Percentiles rank a stretch among this genome's conserved stretches.
Evolutionary conservation across 164 flowering plant species (phyloP).

Genomic region (Nelumbo lutea): DNA sequence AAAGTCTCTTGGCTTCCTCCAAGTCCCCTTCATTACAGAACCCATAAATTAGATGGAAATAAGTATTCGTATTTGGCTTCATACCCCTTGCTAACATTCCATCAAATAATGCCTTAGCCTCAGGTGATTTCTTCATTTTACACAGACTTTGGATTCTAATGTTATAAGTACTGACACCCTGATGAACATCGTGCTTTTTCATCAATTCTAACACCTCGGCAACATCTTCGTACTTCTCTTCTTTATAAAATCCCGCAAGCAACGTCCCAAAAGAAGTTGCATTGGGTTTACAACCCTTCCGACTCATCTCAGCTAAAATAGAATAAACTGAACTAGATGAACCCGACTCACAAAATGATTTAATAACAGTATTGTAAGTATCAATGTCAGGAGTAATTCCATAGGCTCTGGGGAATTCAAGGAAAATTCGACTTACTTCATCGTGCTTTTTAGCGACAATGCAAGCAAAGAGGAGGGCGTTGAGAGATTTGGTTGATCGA

Average conservation of each 20-base stretch:
- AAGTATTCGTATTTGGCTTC: slow-evolving; percentile 59
- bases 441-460: slow-evolving; percentile 38
- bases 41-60: slow-evolving; percentile 62
- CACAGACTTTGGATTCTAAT: slow-evolving; percentile 68
- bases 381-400: slow-evolving; percentile 45
- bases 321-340: slow-evolving; percentile 45
- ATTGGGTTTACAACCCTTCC: slow-evolving; percentile 49
- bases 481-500: slow-evolving; percentile 40
- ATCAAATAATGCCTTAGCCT: slow-evolving; percentile 65
- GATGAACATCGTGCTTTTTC: slow-evolving; percentile 29
- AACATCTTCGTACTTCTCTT: slow-evolving; percentile 61
- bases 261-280: slow-evolving; percentile 36
- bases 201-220: slow-evolving; percentile 65
- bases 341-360: slow-evolving; percentile 59
- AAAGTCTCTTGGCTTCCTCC: slow-evolving; percentile 63
- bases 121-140: slow-evolving; percentile 46
- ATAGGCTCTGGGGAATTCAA: slow-evolving; percentile 49
- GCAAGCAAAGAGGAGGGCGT: slow-evolving; percentile 56
- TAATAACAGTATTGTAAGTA: slow-evolving; percentile 56
- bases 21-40: slow-evolving; percentile 62
- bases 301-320: slow-evolving; percentile 65
- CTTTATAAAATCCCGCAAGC: slow-evolving; percentile 68
- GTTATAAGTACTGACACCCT: slow-evolving; percentile 49
- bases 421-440: slow-evolving; percentile 43
- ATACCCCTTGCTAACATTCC: slow-evolving; percentile 47